Evolutionary conservation across 2,329 filamentous ascomycete species (phyloP).

Genomic region (Xylariales sp.): DNA sequence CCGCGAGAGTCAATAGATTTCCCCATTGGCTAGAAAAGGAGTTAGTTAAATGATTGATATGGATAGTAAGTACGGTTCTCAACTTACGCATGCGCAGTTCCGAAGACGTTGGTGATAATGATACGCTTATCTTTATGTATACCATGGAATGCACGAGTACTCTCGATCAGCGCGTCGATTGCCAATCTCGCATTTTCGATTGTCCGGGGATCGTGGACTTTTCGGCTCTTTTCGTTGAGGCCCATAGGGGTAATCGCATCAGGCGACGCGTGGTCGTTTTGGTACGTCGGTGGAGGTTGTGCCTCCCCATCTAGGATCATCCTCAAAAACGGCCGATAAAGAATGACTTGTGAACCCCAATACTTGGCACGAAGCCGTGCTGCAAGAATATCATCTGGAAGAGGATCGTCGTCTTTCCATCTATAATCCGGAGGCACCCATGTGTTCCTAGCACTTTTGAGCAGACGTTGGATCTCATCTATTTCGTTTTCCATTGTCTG

Average conservation of each 20-base stretch:
- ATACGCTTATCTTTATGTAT: conserved; percentile 71
- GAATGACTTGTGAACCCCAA: conserved; percentile 91
- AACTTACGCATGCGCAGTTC: conserved; percentile 94
- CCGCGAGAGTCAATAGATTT: conserved; percentile 90
- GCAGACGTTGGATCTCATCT: conserved; percentile 60
- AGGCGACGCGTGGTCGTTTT: conserved; percentile 32
- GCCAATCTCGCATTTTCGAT: conserved; percentile 69
- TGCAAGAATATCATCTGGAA: conserved; percentile 79
- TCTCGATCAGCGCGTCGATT: conserved; percentile 81
- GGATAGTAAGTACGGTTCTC: neutral
- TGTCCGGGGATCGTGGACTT: conserved; percentile 55
- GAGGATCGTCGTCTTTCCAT: conserved; percentile 75
- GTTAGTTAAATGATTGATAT: conserved; percentile 22
- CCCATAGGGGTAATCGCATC: conserved; percentile 32
- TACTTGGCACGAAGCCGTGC: conserved; percentile 93
- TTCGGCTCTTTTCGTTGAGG: conserved; percentile 31
- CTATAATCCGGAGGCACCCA: conserved; percentile 63
- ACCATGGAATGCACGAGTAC: conserved; percentile 82
- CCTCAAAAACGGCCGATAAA: conserved; percentile 80
- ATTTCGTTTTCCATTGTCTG: conserved; percentile 54
- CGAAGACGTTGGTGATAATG: conserved; percentile 95
- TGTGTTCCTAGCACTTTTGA: conserved; percentile 56
- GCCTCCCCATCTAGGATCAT: conserved; percentile 61
- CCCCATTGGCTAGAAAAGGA: conserved; percentile 82
- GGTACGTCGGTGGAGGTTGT: conserved; percentile 41